phyloP scores from a whole-genome alignment of 1,139 yeast species.

The Sugiyamaella grinbergsii region DNA sequence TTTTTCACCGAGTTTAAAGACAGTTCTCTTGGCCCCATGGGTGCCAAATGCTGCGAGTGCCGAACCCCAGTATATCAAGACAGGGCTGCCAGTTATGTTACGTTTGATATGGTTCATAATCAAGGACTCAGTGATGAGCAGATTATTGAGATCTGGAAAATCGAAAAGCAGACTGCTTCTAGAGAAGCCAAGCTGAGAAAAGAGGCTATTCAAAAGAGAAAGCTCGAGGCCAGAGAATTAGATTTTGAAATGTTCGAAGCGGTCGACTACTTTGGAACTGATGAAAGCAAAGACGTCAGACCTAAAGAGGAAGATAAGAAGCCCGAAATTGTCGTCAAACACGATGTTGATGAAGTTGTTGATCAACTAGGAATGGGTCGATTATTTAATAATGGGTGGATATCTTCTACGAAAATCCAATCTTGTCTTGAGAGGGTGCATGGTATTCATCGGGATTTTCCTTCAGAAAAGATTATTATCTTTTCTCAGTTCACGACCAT shows the following conservation, averaged over 20 bases:
- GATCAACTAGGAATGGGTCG: conserved; percentile 31
- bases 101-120: conserved; percentile 35
- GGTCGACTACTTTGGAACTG: conserved; percentile 19
- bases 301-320: conserved; percentile 15
- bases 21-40: conserved; percentile 25
- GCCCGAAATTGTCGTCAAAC: conserved; percentile 3
- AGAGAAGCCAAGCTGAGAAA: conserved; percentile 19
- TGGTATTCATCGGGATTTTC: conserved; percentile 46
- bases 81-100: conserved; percentile 31
- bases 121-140: conserved; percentile 31
- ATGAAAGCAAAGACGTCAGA: conserved; percentile 5
- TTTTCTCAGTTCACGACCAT: conserved; percentile 85
- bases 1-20: conserved; percentile 28
- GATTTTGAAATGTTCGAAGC: conserved; percentile 27
- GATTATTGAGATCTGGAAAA: conserved; percentile 26
- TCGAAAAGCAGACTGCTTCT: conserved; percentile 11
- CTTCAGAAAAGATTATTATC: conserved; percentile 67
- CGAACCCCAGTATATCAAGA: conserved; percentile 26
- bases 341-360: conserved; percentile 31
- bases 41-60: conserved; percentile 35
- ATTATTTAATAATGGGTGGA: conserved; percentile 42
- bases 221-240: conserved; percentile 19
- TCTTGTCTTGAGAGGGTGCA: conserved; percentile 52
- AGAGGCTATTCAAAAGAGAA: conserved; percentile 15
- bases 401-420: conserved; percentile 49